Conservation (phyloP, 164 flowering plant species). For the Kalanchoe fedtschenkoi region DNA sequence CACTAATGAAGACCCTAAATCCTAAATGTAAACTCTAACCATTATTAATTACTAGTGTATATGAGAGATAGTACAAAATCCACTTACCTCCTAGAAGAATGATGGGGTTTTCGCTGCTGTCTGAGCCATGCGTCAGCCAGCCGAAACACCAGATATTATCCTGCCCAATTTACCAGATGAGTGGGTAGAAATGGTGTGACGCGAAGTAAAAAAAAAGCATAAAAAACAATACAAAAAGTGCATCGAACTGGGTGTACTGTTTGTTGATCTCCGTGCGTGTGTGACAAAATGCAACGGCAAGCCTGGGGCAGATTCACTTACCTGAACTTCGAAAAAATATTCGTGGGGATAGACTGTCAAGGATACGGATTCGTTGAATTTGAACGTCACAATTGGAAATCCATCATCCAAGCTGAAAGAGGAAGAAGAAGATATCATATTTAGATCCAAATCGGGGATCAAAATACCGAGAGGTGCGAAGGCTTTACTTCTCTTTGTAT, state of each 20-base stretch:
- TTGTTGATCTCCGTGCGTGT: not conserved
- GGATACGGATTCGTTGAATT: constrained; percentile 43
- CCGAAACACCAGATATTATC: constrained; percentile 65
- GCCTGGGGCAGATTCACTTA: constrained; percentile 21
- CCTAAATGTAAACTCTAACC: not conserved
- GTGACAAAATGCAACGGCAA: not conserved
- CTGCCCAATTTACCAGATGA: no score
- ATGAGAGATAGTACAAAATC: not conserved
- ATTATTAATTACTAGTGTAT: not conserved
- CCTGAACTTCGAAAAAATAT: constrained; percentile 48
- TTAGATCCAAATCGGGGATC: not conserved
- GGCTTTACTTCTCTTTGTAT: constrained; percentile 34
- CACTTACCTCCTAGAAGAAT: constrained; percentile 73
- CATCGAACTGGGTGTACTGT: no score
- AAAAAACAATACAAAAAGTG: not conserved
- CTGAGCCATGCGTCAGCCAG: constrained; percentile 62
- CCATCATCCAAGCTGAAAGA: constrained; percentile 63
- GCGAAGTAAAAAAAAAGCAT: not conserved
- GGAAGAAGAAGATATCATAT: not conserved
- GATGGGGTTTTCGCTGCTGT: constrained; percentile 44
- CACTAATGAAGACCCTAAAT: not conserved
- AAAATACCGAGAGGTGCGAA: not conserved
- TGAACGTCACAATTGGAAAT: constrained; percentile 56
- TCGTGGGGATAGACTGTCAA: constrained; percentile 68
- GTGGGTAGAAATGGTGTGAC: no score